phyloP scores from a whole-genome alignment of 2,329 filamentous ascomycete species.

The Metarhizium guizhouense region DNA sequence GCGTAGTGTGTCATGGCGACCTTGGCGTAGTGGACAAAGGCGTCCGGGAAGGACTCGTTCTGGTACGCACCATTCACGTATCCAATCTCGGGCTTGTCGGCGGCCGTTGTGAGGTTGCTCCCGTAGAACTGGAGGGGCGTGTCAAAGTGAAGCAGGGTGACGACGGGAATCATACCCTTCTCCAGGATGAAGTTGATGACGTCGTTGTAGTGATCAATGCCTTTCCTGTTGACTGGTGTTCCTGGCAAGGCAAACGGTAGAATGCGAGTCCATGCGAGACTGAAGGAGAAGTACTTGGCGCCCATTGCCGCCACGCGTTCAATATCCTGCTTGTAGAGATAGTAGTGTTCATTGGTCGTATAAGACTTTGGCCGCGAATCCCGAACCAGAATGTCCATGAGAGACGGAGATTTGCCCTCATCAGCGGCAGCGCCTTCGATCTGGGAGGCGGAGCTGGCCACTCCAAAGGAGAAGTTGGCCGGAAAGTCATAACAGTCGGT shows the following conservation, averaged over 20 bases:
- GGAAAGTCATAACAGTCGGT: conserved; percentile 41
- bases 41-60: conserved; percentile 37
- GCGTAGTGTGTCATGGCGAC: conserved; percentile 41
- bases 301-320: conserved; percentile 42
- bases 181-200: conserved; percentile 39
- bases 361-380: conserved; percentile 20
- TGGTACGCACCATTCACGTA: conserved; percentile 34
- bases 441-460: conserved; percentile 36
- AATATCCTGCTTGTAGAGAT: conserved; percentile 48
- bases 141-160: conserved; percentile 42
- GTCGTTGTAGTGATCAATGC: conserved; percentile 44
- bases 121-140: conserved; percentile 33
- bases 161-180: conserved; percentile 38
- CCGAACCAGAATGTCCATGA: conserved; percentile 31
- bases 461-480: conserved; percentile 36
- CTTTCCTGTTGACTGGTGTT: conserved; percentile 41
- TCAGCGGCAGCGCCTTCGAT: conserved; percentile 36
- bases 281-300: conserved; percentile 41
- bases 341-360: conserved; percentile 42
- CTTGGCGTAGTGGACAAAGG: conserved; percentile 44
- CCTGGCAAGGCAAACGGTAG: conserved; percentile 40
- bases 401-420: conserved; percentile 32
- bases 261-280: conserved; percentile 42
- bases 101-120: conserved; percentile 18
- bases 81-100: conserved; percentile 21